Base-by-base conservation (phyloP, 2,329 filamentous ascomycete genomes). In the Aspergillus eucalypticola region DNA sequence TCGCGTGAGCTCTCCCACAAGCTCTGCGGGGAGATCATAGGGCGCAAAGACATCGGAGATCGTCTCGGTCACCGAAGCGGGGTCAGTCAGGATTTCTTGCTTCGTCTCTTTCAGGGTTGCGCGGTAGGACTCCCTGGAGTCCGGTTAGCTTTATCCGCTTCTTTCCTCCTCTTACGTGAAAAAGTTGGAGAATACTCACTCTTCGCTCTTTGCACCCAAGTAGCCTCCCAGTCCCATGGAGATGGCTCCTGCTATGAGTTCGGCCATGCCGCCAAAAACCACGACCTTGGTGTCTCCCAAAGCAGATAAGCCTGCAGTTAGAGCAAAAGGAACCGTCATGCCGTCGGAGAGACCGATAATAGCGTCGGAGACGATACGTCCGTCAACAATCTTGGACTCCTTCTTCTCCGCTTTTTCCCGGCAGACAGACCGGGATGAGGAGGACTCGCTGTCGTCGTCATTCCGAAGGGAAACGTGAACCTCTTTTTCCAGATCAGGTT, bases 331-430 rank as follows among this genome's bases (percentile, higher is more conserved):
- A 0, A 93, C 90, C 0, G 90, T 93, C 66, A 93, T 82, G 15
- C 90, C 90, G 70, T 93, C 90, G 0, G 90, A 88, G 67, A 92
- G 87, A 56, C 90, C 90, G 66, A 93, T 88, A 61, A 90, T 91
- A 63, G 87, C 82, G 73, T 91, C 87, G 49, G 75, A 78, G 8
- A 78, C 72, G 21, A 74, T 71, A 7, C 75, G 73, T 35, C 74
- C 73, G 48, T 78, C 75, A 27, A 78, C 66, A 54, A 71, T 64
- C 44, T 67, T 68, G 15, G 60, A 63, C 8, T 68, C 63, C 46
- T 69, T 72, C 58, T 69, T 67, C 48, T 72, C 69, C 6, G 50
- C 11, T 48, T 54, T 49, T 19, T 62, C 58, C 29, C 58, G 61
- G 17, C 32, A 42, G 17, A 54, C 52, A 3, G 52, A 54, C 39